Evolutionary conservation across 1,284 basidiomycete genomes (phyloP), one percentile per base, ranked within the genome.

Genomic region (Phylloboletellus chloephorus): DNA sequence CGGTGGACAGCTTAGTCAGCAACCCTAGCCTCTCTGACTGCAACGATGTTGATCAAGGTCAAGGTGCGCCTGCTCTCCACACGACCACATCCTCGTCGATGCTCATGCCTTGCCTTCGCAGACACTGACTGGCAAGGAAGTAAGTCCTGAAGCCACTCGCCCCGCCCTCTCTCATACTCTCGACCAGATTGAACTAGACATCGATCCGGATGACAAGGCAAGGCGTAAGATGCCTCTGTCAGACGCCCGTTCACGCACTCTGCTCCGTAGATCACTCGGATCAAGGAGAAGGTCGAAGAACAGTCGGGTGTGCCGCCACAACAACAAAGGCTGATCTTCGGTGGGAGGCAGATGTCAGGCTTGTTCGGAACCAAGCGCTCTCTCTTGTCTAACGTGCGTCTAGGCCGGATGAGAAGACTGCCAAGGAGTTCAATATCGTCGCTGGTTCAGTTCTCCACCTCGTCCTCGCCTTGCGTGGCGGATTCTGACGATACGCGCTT

Each of bases 231-330:
- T 29, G 22, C 5, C 20, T 21, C 20, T 0, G 4, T 34, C 26
- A 22, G 16, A 6, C 20, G 4, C 16, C 15, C 1, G 7, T 21
- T 16, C 7, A 48, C 16, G 5, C 31, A 1, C 7, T 23, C n/a
- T 16, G 17, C 12, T 20, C 30, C 22, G 20, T 53, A 96, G 94
- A 92, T 97, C 61, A 75, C 80, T 34, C 83, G 91, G 53, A 95
- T 98, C 69, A 99, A 99, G 72, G 94, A 97, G 74, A 88, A 91
- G 64, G 92, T 99, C 22, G 96, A 99, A 66, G 95, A 98, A 70
- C 96, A 98, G 68, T 95, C 94, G 29, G 96, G 95, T 57, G 96
- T 99, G 36, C 96, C 96, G 12, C 95, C 96, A 47, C 88, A 78
- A 28, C 96, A 99, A 66, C 96, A 98, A 65, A 81, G 96, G 46